phyloP scores from a whole-genome alignment of 2,329 filamentous ascomycete species.

The Emergomyces orientalis region DNA sequence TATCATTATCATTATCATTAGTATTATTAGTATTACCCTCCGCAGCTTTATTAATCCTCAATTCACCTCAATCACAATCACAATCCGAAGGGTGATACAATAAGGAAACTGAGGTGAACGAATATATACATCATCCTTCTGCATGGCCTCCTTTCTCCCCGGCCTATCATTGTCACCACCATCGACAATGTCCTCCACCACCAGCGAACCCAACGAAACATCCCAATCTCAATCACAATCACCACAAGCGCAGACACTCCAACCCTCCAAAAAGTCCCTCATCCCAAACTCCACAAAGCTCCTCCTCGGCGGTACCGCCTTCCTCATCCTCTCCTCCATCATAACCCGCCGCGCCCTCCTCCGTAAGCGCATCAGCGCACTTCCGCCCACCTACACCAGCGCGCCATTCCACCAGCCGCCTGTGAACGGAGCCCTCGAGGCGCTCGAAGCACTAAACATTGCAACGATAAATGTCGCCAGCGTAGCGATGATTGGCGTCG shows the following conservation, averaged over 20 bases:
- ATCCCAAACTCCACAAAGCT: slow-evolving; percentile 38
- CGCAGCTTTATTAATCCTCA: background rate
- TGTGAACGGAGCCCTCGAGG: slow-evolving; percentile 60
- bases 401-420: slow-evolving; percentile 34
- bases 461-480: slow-evolving; percentile 79
- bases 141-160: slow-evolving; percentile 8
- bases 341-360: slow-evolving; percentile 62
- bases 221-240: slow-evolving; percentile 6
- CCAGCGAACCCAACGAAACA: background rate
- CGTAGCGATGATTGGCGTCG: slow-evolving; percentile 63
- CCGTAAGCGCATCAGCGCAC: slow-evolving; percentile 51
- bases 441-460: slow-evolving; percentile 71
- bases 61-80: background rate
- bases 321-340: slow-evolving; percentile 61
- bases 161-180: background rate
- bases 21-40: background rate
- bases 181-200: background rate
- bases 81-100: background rate
- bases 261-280: slow-evolving; percentile 12
- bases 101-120: background rate
- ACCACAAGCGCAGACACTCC: slow-evolving; percentile 1
- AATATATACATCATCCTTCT: background rate
- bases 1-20: background rate
- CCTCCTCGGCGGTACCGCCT: slow-evolving; percentile 64
- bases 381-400: slow-evolving; percentile 61